Evolutionary conservation across 768 basidiomycete genomes (phyloP).

Genomic region (Dacryopinax primogenitus): DNA sequence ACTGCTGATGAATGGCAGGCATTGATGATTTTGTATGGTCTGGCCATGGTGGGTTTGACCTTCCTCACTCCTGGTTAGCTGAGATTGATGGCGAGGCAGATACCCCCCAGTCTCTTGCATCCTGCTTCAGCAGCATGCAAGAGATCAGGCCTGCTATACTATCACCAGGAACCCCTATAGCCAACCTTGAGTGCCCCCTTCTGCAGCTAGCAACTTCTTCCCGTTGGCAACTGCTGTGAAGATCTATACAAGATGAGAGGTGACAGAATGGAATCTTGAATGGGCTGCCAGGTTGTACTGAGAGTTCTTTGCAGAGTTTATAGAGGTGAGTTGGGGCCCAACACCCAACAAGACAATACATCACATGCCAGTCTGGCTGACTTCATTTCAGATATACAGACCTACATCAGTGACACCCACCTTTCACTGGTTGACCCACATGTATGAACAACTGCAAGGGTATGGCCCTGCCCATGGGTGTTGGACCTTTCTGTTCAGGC

Average conservation of each 20-base stretch:
- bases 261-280: background rate
- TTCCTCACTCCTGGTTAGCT: background rate
- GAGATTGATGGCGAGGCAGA: background rate
- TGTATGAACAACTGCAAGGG: slow-evolving; percentile 22
- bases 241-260: background rate
- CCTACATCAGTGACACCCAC: slow-evolving; percentile 26
- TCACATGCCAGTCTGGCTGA: too few relatives aligned
- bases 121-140: background rate
- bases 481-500: slow-evolving; percentile 31
- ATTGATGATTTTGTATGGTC: background rate
- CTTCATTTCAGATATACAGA: slow-evolving; percentile 26
- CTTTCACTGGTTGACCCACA: slow-evolving; percentile 29
- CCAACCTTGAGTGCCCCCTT: background rate
- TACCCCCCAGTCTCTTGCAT: background rate
- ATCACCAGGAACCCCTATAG: background rate
- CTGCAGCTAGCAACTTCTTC: background rate
- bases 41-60: background rate
- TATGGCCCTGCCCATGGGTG: slow-evolving; percentile 31
- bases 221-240: background rate
- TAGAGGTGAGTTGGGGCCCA: background rate
- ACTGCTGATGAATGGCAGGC: background rate
- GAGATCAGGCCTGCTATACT: too few relatives aligned
- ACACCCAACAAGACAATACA: background rate
- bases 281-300: background rate
- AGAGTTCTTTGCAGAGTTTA: background rate